Evolutionary conservation across 306 rosid genomes (phyloP).

Genomic region (Corylus heterophylla): DNA sequence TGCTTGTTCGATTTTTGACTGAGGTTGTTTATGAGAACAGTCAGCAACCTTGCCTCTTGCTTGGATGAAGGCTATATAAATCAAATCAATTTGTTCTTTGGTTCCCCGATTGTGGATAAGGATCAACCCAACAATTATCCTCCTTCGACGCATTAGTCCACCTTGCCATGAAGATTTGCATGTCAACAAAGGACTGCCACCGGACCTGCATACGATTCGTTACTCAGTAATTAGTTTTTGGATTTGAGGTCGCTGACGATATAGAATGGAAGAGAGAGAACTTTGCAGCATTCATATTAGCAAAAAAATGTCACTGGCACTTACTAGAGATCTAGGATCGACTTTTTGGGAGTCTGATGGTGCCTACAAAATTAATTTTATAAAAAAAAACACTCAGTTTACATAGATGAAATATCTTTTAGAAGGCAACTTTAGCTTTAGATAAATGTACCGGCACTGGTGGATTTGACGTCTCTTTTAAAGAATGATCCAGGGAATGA

Average conservation of each 20-base stretch:
- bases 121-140: constrained; percentile 58
- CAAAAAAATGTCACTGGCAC: not conserved
- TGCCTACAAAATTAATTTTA: constrained; percentile 42
- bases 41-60: constrained; percentile 9
- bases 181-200: constrained; percentile 44
- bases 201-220: constrained; percentile 37
- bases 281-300: not conserved
- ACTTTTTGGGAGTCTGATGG: constrained; percentile 26
- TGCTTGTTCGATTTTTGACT: constrained; percentile 14
- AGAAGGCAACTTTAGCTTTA: constrained; percentile 3
- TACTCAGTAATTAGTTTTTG: not conserved
- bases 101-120: constrained; percentile 37
- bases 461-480: not conserved
- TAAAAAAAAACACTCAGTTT: constrained; percentile 10
- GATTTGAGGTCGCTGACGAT: not conserved
- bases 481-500: not conserved
- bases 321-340: constrained; percentile 59
- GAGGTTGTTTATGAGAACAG: constrained; percentile 20
- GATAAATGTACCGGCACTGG: constrained; percentile 4
- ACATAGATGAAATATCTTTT: constrained; percentile 2
- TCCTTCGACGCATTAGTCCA: constrained; percentile 42
- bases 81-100: constrained; percentile 23
- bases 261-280: not conserved
- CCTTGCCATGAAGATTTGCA: constrained; percentile 45
- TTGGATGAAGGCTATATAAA: not conserved